Conservation (phyloP, 1,139 yeast genomes). For the Candida sp. region DNA sequence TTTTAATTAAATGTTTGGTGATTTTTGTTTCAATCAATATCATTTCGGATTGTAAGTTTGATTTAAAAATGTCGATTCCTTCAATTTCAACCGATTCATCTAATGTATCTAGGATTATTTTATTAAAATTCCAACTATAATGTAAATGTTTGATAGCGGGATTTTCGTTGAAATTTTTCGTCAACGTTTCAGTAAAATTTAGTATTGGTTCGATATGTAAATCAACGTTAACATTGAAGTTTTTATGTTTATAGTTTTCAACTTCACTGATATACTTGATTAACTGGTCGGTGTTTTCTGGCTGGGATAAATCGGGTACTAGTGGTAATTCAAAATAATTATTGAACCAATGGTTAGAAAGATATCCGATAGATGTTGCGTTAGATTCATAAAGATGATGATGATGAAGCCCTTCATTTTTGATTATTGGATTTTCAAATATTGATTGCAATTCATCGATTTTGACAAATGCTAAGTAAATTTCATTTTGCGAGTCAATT, state of each 20-base stretch:
- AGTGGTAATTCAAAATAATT: conserved; percentile 16
- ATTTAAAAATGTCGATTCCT: conserved; percentile 2
- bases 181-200: conserved; percentile 11
- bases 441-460: conserved; percentile 3
- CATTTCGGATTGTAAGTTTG: conserved; percentile 7
- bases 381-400: conserved; percentile 1
- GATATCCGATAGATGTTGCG: conserved; percentile 10
- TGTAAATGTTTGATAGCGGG: conserved; percentile 20
- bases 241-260: conserved; percentile 14
- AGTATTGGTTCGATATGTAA: conserved; percentile 1
- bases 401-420: conserved; percentile 2
- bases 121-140: conserved; percentile 22
- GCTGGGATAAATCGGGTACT: conserved; percentile 14
- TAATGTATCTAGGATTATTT: conserved; percentile 16
- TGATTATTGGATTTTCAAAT: conserved; percentile 1
- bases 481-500: conserved; percentile 23
- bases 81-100: conserved; percentile 7
- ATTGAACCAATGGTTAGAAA: conserved; percentile 10
- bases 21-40: conserved; percentile 12
- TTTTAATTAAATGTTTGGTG: conserved; percentile 13
- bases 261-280: conserved; percentile 15
- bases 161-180: conserved; percentile 20
- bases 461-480: conserved; percentile 19
- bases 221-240: conserved; percentile 4
- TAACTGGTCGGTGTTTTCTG: conserved; percentile 10